Conservation (phyloP, 257 asterid species). For the Nicotiana obtusifolia region DNA sequence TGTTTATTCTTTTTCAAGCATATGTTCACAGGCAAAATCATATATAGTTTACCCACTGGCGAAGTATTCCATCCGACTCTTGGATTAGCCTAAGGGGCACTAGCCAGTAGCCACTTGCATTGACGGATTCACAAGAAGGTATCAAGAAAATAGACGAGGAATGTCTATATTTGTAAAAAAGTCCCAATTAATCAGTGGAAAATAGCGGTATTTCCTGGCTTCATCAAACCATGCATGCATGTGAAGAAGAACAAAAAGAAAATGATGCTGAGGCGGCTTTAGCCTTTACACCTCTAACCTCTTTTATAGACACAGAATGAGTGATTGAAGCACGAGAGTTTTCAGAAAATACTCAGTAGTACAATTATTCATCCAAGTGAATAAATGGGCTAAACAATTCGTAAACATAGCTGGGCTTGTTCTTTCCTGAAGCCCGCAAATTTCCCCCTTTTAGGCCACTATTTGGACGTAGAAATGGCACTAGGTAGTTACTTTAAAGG, state of each 20-base stretch:
- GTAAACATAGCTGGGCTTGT: neutral
- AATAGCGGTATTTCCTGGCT: neutral
- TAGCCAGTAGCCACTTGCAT: neutral
- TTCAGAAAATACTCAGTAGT: neutral
- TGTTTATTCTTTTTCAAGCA: neutral
- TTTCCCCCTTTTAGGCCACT: too few relatives aligned
- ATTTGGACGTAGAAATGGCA: too few relatives aligned
- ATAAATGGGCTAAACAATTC: neutral
- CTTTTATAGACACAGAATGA: neutral
- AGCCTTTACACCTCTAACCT: neutral
- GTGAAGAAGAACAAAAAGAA: neutral
- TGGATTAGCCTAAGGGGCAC: neutral
- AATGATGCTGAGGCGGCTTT: neutral
- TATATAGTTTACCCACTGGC: neutral
- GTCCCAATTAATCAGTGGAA: neutral
- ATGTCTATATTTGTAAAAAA: neutral
- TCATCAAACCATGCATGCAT: constrained; percentile 5
- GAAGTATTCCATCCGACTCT: neutral
- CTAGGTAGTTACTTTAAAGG: too few relatives aligned
- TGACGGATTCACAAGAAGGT: neutral
- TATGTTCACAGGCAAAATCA: neutral
- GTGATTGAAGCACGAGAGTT: neutral
- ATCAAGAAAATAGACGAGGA: neutral
- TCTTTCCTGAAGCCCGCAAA: neutral
- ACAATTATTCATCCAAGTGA: neutral